Percentiles rank a stretch among this genome's conserved stretches.
phyloP scores from a whole-genome alignment of 805 yeast species.

The Ogataea kodamae region DNA sequence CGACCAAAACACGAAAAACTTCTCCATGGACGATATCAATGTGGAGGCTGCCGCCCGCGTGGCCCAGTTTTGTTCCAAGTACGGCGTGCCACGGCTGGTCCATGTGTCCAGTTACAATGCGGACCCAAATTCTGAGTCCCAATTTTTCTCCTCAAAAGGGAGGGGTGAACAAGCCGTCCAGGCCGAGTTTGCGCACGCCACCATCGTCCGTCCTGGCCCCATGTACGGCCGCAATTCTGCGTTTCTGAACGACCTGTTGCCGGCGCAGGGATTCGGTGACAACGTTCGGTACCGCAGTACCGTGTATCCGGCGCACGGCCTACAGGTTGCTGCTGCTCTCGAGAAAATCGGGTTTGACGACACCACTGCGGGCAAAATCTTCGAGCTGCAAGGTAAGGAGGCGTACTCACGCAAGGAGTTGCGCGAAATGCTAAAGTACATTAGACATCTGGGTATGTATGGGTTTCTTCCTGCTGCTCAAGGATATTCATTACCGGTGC shows the following conservation, averaged over 20 bases:
- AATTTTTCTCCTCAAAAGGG: slow-evolving; percentile 77
- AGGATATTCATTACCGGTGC: slow-evolving; percentile 37
- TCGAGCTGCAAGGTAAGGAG: slow-evolving; percentile 73
- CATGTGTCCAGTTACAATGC: slow-evolving; percentile 83
- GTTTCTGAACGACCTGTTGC: slow-evolving; percentile 59
- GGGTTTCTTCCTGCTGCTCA: slow-evolving; percentile 37
- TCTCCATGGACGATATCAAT: slow-evolving; percentile 78
- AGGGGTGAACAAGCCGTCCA: slow-evolving; percentile 69
- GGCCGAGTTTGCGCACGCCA: slow-evolving; percentile 66
- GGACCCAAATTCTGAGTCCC: slow-evolving; percentile 59
- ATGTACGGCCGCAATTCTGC: slow-evolving; percentile 74
- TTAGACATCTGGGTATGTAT: slow-evolving; percentile 34
- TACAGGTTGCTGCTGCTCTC: slow-evolving; percentile 75
- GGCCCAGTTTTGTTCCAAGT: slow-evolving; percentile 66
- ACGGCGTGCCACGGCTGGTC: slow-evolving; percentile 67
- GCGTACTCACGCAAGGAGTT: slow-evolving; percentile 57
- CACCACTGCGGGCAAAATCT: slow-evolving; percentile 71
- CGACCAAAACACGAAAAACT: slow-evolving; percentile 73
- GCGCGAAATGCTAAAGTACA: slow-evolving; percentile 62
- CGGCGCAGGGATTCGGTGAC: slow-evolving; percentile 54
- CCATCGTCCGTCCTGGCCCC: slow-evolving; percentile 83
- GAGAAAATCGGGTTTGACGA: slow-evolving; percentile 80
- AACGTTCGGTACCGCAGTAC: slow-evolving; percentile 65
- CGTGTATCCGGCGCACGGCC: slow-evolving; percentile 69
- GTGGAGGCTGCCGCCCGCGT: slow-evolving; percentile 76